Evolutionary conservation across 2,329 filamentous ascomycete species (phyloP), one percentile per base, ranked within the genome.

Genomic region (Dactylonectria estremocensis): DNA sequence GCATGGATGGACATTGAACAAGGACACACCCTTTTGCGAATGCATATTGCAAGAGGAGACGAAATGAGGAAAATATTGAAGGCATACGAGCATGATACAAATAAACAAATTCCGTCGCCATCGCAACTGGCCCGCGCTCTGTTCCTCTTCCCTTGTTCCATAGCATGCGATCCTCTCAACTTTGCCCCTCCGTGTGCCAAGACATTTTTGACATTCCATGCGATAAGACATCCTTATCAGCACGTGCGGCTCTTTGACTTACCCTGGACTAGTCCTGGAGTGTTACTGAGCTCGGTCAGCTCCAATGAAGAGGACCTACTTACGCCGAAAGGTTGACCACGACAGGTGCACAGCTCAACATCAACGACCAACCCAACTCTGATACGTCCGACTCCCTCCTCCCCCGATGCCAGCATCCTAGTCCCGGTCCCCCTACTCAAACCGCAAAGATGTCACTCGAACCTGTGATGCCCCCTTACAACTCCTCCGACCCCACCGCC

Each of bases 401-500:
- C 16, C 48, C 14, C 16, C 24, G 7, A 62, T 31, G 48, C 54
- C n/a, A 58, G 10, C 48, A 20, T 16, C 35, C 16, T 24, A 24
- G 13, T 33, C 28, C 22, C 22, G 33, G 33, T 11, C 14, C 5
- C 9, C n/a, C n/a, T 14, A 40, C 9, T 20, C 46, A 59, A 22
- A 45, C 37, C 55, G 56, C 69, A 63, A 73, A 52, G 64, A 94
- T 94, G 92, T 93, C 93, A 60, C 92, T 94, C 83, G 92, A 95
- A 72, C 83, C 89, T 50, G 87, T 91, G 52, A 85, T 90, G 76
- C 91, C 91, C 2, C 89, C 90, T 14, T 92, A 89, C 84, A 92
- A 91, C 81, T 85, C 90, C 74, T 88, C 88, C 72, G 94, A 97
- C 82, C 92, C 93, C 43, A 87, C 87, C 67, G 92, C 93, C 66